A percentile compares a stretch with the other conserved stretches of the same genome.
Conservation (phyloP, 2,329 filamentous ascomycete species). For the Colletotrichum cordylinicola region DNA sequence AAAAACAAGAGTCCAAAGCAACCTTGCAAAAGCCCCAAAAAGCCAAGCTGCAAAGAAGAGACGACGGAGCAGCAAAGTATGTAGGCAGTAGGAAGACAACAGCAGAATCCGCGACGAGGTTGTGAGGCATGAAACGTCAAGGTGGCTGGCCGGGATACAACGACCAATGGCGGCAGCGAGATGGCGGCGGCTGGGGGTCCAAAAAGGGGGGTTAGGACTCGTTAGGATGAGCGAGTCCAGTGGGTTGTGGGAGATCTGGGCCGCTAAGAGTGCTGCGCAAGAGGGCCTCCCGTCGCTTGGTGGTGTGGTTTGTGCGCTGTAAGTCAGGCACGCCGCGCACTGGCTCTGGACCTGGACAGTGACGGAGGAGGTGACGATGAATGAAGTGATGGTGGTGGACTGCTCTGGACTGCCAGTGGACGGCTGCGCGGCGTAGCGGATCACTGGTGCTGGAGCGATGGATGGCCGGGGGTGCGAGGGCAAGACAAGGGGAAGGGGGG, state of each 20-base stretch:
- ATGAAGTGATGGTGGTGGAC: not conserved
- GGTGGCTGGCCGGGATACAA: slow-evolving; percentile 25
- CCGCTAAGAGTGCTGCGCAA: not conserved
- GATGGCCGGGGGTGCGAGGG: not conserved
- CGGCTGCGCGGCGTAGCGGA: not conserved
- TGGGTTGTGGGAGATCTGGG: slow-evolving; percentile 7
- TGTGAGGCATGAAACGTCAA: slow-evolving; percentile 35
- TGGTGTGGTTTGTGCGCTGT: not conserved
- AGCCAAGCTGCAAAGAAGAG: not conserved
- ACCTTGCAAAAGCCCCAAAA: not conserved
- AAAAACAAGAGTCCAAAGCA: not conserved
- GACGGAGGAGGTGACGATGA: not conserved
- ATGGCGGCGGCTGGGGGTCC: not conserved
- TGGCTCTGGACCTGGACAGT: not conserved
- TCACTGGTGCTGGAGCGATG: not conserved
- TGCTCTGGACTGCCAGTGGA: slow-evolving; percentile 4
- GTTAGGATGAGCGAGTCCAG: not conserved
- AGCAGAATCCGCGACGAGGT: slow-evolving; percentile 33
- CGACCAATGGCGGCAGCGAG: slow-evolving; percentile 23
- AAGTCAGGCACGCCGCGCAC: not conserved
- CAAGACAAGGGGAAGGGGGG: not conserved
- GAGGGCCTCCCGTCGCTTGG: not conserved
- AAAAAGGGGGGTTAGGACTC: slow-evolving; percentile 4
- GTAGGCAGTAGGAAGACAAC: not conserved
- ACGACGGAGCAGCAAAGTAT: not conserved